These are phyloP conservation scores for Debaryomyces prosopidis DNA, from an alignment of 805 yeast species.

Conservation along the genomic window DNA sequence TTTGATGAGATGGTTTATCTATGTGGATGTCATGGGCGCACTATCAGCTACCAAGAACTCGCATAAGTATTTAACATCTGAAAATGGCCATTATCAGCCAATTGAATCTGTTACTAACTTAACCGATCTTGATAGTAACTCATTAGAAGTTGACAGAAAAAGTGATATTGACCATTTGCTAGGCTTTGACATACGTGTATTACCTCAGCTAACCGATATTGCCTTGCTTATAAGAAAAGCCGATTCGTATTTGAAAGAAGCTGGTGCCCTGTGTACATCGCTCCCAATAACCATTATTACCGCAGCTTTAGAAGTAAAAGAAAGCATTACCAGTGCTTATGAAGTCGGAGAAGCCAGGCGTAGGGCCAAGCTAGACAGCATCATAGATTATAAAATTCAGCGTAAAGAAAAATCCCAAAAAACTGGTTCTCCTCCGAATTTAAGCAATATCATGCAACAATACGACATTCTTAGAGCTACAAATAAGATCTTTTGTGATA, in stretches of 20 bases:
- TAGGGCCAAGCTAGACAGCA: constrained; percentile 20
- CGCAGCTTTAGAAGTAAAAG: constrained; percentile 28
- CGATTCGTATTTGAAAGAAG: constrained; percentile 15
- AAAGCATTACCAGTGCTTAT: constrained; percentile 16
- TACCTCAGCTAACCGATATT: constrained; percentile 58
- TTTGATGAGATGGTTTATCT: constrained; percentile 67
- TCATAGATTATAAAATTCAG: constrained; percentile 12
- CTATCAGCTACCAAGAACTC: constrained; percentile 52
- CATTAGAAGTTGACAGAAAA: constrained; percentile 22
- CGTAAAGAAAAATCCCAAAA: constrained; percentile 3
- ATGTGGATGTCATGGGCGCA: constrained; percentile 63
- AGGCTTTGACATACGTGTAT: constrained; percentile 65
- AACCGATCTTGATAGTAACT: constrained; percentile 15
- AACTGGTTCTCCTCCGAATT: constrained; percentile 14
- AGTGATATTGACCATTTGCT: constrained; percentile 58
- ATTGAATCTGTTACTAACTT: constrained; percentile 19
- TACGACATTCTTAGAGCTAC: constrained; percentile 44
- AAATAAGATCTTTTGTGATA: constrained; percentile 51
- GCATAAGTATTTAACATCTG: constrained; percentile 26
- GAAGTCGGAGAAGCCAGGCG: constrained; percentile 29
- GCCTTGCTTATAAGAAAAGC: constrained; percentile 32
- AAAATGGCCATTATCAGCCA: constrained; percentile 15
- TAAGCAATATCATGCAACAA: constrained; percentile 25
- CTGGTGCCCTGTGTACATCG: not conserved
- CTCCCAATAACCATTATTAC: constrained; percentile 21